These are phyloP conservation scores for Tolypocladium pustulatum DNA, from an alignment of 2,329 filamentous ascomycete species.

Conservation along the genomic window DNA sequence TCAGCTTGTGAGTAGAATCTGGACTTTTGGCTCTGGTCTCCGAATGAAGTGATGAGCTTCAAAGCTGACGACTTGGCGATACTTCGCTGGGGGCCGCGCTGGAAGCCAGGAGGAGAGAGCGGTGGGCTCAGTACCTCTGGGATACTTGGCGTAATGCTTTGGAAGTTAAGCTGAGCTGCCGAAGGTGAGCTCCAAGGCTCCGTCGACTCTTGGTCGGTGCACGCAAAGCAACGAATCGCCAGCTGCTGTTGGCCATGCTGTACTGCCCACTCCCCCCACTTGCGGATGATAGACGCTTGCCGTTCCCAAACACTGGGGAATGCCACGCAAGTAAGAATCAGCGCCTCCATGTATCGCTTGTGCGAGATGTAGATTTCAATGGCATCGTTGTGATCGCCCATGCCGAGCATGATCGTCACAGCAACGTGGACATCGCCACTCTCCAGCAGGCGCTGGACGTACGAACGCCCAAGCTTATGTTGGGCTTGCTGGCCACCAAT, in stretches of 20 bases:
- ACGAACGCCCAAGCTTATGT: conserved; percentile 82
- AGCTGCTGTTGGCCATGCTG: conserved; percentile 80
- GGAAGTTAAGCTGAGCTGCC: conserved; percentile 50
- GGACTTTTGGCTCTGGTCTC: conserved; percentile 48
- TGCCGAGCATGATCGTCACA: conserved; percentile 81
- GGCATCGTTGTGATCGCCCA: conserved; percentile 87
- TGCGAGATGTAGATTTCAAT: conserved; percentile 95
- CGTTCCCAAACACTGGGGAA: conserved; percentile 85
- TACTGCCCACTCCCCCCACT: conserved; percentile 91
- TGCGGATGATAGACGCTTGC: conserved; percentile 75
- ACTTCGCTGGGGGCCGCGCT: conserved; percentile 47
- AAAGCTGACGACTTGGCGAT: conserved; percentile 74
- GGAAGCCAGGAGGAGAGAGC: conserved; percentile 60
- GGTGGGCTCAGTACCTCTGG: conserved; percentile 58
- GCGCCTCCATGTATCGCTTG: conserved; percentile 82
- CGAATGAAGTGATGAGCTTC: conserved; percentile 87
- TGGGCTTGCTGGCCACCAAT: conserved; percentile 69
- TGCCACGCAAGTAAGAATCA: conserved; percentile 75
- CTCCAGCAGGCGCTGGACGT: conserved; percentile 82
- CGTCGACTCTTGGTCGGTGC: conserved; percentile 72
- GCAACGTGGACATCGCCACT: conserved; percentile 86
- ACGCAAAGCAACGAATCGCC: conserved; percentile 87
- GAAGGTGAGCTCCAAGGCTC: conserved; percentile 85
- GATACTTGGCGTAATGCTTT: conserved; percentile 42
- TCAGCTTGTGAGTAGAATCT: conserved; percentile 51